Evolutionary conservation across 768 basidiomycete species (phyloP).

Genomic region (Butyriboletus loyo): DNA sequence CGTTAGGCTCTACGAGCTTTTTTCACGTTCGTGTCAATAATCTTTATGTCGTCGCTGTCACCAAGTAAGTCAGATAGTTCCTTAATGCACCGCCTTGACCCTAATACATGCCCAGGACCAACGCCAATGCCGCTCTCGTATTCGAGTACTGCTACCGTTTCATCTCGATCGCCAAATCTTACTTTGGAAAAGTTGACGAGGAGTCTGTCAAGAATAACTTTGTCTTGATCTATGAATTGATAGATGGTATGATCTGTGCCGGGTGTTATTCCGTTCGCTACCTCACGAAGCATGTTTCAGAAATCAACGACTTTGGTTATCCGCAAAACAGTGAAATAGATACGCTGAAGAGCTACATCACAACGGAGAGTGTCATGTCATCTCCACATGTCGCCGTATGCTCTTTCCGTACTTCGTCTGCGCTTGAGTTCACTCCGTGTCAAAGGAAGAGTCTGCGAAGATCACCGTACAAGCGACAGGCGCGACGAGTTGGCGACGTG

Average conservation of each 20-base stretch:
- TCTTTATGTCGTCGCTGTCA: slow-evolving; percentile 92
- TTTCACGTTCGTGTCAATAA: slow-evolving; percentile 97
- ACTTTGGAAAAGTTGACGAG: slow-evolving; percentile 98
- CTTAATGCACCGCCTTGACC: background rate
- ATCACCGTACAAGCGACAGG: slow-evolving; percentile 98
- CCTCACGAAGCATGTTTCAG: slow-evolving; percentile 37
- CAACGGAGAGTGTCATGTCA: slow-evolving; percentile 92
- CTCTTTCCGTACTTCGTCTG: background rate
- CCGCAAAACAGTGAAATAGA: slow-evolving; percentile 99
- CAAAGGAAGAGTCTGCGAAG: slow-evolving; percentile 92
- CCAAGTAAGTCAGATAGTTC: slow-evolving; percentile 62
- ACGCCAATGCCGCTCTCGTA: slow-evolving; percentile 95
- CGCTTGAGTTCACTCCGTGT: background rate
- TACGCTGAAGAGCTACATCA: slow-evolving; percentile 96
- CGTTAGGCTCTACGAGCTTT: slow-evolving; percentile 96
- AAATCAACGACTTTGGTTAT: slow-evolving; percentile 98
- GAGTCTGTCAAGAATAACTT: slow-evolving; percentile 99
- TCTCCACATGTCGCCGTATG: slow-evolving; percentile 79
- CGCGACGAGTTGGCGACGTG: slow-evolving; percentile 91
- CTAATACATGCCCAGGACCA: slow-evolving; percentile 56
- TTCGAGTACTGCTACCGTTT: slow-evolving; percentile 99
- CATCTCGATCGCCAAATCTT: slow-evolving; percentile 89
- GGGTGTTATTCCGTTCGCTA: background rate
- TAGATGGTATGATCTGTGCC: slow-evolving; percentile 66
- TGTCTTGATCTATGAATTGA: slow-evolving; percentile 94